Evolutionary conservation across 768 basidiomycete species (phyloP), one percentile per base, ranked within the genome.

Genomic region (Pleurotus sapidus): DNA sequence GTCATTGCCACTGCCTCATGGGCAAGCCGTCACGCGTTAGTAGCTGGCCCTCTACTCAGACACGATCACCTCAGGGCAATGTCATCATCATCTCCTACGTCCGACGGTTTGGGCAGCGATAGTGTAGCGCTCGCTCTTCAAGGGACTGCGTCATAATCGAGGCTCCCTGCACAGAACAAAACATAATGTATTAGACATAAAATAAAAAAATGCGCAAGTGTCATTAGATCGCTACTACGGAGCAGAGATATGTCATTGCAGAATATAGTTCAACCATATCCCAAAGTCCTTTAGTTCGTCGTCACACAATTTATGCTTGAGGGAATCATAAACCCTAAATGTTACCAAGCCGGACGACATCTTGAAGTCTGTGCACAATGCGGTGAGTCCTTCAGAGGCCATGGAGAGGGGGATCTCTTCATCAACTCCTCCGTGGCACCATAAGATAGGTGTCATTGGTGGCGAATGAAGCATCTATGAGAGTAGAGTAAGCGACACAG

Each of bases 391-490:
- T 39, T 74, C 71, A 48, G 73, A 62, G 1, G 65, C 76, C 53
- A 68, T 65, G 5, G 65, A 61, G 3, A 71, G 56, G 5, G 78
- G 77, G 25, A 80, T 74, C 25, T 74, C 71, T 0, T 23, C 37
- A 56, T 80, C 78, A 4, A 64, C 63, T 30, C 45, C 64, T 17
- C 78, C 78, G 53, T 79, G 76, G 11, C 72, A 74, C 73, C 76
- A 79, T 43, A 80, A 67, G 4, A 80, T 67, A 1, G 76, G 77
- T 5, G 77, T 61, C 48, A 61, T 65, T 14, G 72, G 71, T 25
- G 70, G 62, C 37, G 72, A 64, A n/a, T 65, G 60, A 23, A 71
- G 63, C 62, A 73, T 72, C 59, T 74, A 64, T 70, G 68, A 24
- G 9, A 46, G 40, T 37, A n/a, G 12, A 27, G 25, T 55, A 46